Base-by-base conservation (phyloP, 371 early-diverging fungal genomes). In the Mortierella sp. region DNA sequence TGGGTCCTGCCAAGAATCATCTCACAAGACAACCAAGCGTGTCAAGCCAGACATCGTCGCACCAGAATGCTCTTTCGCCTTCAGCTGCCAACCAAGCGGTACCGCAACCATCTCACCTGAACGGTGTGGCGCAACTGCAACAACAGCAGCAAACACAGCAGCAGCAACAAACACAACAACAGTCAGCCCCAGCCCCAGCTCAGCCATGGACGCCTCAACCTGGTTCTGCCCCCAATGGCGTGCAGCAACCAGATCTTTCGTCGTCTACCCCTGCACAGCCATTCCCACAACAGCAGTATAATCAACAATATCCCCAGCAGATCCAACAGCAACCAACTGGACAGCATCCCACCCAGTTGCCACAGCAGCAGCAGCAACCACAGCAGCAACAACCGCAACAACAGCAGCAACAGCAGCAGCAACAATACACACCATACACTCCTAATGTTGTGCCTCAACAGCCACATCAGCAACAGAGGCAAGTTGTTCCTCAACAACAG, bases 1-100 rank as follows among this genome's bases (percentile, higher is more conserved):
- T 66, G 19, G 67, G 59, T 28, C 61, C 63, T n/a, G 48, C 51
- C 44, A 57, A 57, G 55, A 54, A 28, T 29, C 43, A 41, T n/a
- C 29, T 67, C 2, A 51, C 40, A 25, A 57, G 73, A 13, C 60
- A 67, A 28, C 10, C 63, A 7, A 74, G 74, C 40, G 50, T 63
- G 7, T 74, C 74, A 0, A 74, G 74, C 22, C 74, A 67, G 41
- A 22, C 68, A 6, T 73, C 73, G 0, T 63, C 63, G 16, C 53
- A 40, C n/a, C 52, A 57, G 3, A 31, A 43, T 2, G 22, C 67
- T 6, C 45, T 47, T 2, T 60, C 74, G 2, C 67, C 74, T 7
- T 1, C 63, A 17, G 19, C 52, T 27, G 44, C 41, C n/a, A 58
- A 21, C 21, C 46, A 67, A 25, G 43, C 50, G 3, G 21, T 39